phyloP scores from a whole-genome alignment of 441 rosid genomes.

The California macrophylla region DNA sequence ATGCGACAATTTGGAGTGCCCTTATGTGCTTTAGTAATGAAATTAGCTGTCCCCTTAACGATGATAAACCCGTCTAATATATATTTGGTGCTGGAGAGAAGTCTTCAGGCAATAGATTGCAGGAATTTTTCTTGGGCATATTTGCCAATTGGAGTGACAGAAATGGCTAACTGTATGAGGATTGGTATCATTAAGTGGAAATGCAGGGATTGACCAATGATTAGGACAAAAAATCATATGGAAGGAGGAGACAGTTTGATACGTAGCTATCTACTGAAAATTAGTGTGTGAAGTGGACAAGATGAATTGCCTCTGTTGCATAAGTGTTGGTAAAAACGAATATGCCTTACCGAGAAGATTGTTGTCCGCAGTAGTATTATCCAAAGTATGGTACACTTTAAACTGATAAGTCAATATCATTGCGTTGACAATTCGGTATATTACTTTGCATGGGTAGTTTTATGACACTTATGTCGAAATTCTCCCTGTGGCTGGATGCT shows the following conservation, averaged over 20 bases:
- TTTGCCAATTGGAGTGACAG: slow-evolving; percentile 5
- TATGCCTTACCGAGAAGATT: neutral
- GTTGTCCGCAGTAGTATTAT: neutral
- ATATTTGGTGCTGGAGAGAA: neutral
- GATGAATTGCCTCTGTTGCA: neutral
- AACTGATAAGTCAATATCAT: neutral
- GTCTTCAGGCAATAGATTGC: neutral
- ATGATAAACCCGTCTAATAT: neutral
- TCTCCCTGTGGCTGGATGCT: neutral
- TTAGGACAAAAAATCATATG: neutral
- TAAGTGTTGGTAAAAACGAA: neutral
- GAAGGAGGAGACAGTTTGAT: neutral
- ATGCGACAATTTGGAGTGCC: neutral
- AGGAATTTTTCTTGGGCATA: slow-evolving; percentile 4
- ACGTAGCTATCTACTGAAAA: neutral
- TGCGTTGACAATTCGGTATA: neutral
- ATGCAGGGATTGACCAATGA: neutral
- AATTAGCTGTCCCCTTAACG: neutral
- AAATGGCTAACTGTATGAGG: neutral
- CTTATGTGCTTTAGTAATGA: neutral
- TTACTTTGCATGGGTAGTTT: neutral
- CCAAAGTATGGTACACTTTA: neutral
- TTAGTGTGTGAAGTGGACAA: neutral
- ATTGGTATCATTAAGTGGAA: neutral
- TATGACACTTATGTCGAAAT: neutral